phyloP scores from a whole-genome alignment of 768 basidiomycete genomes.

The Pleurotus tuoliensis region DNA sequence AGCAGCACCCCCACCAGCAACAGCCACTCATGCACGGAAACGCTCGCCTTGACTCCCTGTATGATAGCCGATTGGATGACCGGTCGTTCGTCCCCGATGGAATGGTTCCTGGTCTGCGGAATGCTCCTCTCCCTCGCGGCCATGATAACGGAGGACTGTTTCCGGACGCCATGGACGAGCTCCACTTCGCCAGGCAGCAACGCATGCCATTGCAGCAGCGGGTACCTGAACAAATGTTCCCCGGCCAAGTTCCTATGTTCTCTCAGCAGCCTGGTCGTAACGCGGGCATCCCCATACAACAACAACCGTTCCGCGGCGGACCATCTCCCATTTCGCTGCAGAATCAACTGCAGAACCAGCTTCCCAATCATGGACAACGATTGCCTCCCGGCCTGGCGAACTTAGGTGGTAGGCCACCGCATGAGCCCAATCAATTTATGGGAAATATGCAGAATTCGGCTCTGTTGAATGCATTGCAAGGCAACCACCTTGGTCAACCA shows the following conservation, averaged over 20 bases:
- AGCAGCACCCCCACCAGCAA: constrained; percentile 34
- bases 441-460: constrained; percentile 36
- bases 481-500: constrained; percentile 38
- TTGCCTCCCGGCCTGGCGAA: constrained; percentile 80
- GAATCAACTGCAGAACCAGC: constrained; percentile 35
- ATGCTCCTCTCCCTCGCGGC: constrained; percentile 56
- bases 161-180: constrained; percentile 59
- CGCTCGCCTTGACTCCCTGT: constrained; percentile 62
- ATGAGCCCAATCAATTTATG: constrained; percentile 69
- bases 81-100: constrained; percentile 80
- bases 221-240: constrained; percentile 53
- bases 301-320: constrained; percentile 64
- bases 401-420: constrained; percentile 76
- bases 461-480: constrained; percentile 43
- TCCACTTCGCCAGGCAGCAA: constrained; percentile 62
- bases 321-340: constrained; percentile 57
- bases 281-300: constrained; percentile 52
- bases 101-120: constrained; percentile 80
- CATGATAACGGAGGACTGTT: constrained; percentile 53
- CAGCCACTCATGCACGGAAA: constrained; percentile 38
- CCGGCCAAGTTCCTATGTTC: constrained; percentile 45
- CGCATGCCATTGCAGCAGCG: constrained; percentile 49
- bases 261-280: constrained; percentile 53
- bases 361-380: constrained; percentile 42
- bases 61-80: constrained; percentile 72